A percentile compares a stretch with the other conserved stretches of the same genome.
These are phyloP conservation scores for Alternaria dauci DNA, from an alignment of 2,329 filamentous ascomycete genomes.

Conservation along the genomic window DNA sequence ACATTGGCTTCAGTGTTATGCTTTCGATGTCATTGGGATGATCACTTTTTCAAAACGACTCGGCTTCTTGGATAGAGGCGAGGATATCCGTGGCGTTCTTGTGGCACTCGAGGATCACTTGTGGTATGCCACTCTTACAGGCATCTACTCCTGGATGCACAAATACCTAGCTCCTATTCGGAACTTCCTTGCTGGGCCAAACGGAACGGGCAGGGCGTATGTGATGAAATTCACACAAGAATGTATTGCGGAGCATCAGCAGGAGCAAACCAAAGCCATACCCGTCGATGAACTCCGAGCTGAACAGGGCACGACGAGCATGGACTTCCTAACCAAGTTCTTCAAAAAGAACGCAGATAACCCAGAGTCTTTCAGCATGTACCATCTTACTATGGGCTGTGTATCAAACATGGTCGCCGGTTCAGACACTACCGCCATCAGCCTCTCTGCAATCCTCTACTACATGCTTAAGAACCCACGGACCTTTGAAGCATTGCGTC, in stretches of 20 bases:
- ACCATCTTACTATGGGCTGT: conserved; percentile 50
- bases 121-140: conserved; percentile 10
- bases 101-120: conserved; percentile 15
- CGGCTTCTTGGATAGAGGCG: conserved; percentile 27
- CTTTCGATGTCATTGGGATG: conserved; percentile 52
- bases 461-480: conserved; percentile 28
- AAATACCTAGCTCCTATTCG: conserved; percentile 45
- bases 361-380: conserved; percentile 47
- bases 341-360: conserved; percentile 25
- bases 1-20: conserved; percentile 48
- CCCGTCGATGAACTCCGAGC: conserved; percentile 6
- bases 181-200: conserved; percentile 47
- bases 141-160: conserved; percentile 41
- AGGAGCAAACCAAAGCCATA: conserved; percentile 12
- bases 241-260: conserved; percentile 26
- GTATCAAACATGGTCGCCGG: conserved; percentile 52
- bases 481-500: conserved; percentile 21
- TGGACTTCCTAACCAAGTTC: conserved; percentile 29
- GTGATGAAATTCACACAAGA: conserved; percentile 36
- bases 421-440: conserved; percentile 56
- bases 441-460: conserved; percentile 38
- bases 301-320: conserved; percentile 6
- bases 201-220: conserved; percentile 36
- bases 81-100: conserved; percentile 19
- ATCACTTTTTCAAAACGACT: conserved; percentile 30